A percentile compares a stretch with the other conserved stretches of the same genome.
Evolutionary conservation across 495 filamentous ascomycete genomes (phyloP).

Genomic region (Rhypophila decipiens): DNA sequence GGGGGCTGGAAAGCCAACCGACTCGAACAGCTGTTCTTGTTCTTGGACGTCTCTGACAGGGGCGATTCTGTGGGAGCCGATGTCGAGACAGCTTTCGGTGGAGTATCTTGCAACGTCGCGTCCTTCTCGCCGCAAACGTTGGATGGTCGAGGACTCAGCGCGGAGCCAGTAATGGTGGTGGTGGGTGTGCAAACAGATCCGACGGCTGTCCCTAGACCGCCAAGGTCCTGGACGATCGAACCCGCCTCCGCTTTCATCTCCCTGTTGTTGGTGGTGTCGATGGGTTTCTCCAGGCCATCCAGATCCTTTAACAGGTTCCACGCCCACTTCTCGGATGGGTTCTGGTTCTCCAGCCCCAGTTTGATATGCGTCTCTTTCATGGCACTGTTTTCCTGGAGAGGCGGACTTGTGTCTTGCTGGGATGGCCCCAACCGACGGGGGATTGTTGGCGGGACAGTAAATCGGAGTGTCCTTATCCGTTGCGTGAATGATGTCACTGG

Average conservation of each 20-base stretch:
- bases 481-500: too few relatives aligned
- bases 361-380: not conserved
- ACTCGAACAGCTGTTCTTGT: conserved; percentile 15
- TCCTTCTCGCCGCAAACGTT: conserved; percentile 8
- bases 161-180: conserved; percentile 53
- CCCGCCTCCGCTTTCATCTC: conserved; percentile 7
- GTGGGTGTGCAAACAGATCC: conserved; percentile 46
- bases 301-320: conserved; percentile 14
- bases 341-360: conserved; percentile 12
- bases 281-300: conserved; percentile 7
- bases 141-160: conserved; percentile 9
- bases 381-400: not conserved
- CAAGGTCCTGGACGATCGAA: conserved; percentile 1
- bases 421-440: not conserved
- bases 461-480: too few relatives aligned
- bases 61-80: conserved; percentile 7
- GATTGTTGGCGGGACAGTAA: too few relatives aligned
- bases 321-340: conserved; percentile 14
- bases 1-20: conserved; percentile 26
- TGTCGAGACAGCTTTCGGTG: conserved; percentile 1
- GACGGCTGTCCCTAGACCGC: conserved; percentile 1
- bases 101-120: conserved; percentile 7
- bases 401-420: not conserved
- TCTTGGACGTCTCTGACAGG: conserved; percentile 5
- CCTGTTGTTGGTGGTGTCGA: not conserved